Evolutionary conservation across 805 yeast species (phyloP).

Genomic region (Candida maesae): DNA sequence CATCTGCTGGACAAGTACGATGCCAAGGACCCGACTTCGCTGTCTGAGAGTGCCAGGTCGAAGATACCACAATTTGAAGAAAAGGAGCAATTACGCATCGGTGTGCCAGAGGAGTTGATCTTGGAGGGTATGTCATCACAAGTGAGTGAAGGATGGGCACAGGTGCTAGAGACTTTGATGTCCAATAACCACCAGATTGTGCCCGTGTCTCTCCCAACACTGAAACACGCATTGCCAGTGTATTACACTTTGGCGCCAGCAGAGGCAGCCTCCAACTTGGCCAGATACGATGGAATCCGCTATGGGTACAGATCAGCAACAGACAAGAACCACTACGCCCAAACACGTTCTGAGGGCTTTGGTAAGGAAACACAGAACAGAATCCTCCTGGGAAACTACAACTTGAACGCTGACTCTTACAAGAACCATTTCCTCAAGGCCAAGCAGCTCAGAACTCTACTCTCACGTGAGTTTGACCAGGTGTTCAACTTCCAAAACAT

Average conservation of each 20-base stretch:
- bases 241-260: conserved; percentile 89
- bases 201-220: conserved; percentile 67
- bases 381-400: conserved; percentile 81
- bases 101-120: conserved; percentile 67
- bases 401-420: conserved; percentile 68
- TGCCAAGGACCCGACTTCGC: conserved; percentile 73
- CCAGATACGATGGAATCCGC: conserved; percentile 87
- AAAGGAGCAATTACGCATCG: conserved; percentile 45
- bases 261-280: conserved; percentile 89
- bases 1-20: conserved; percentile 57
- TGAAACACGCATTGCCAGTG: conserved; percentile 64
- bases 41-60: conserved; percentile 35
- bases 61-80: conserved; percentile 2
- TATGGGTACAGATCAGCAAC: conserved; percentile 58
- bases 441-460: conserved; percentile 52
- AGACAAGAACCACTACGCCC: conserved; percentile 42
- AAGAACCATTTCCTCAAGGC: conserved; percentile 77
- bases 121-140: conserved; percentile 49
- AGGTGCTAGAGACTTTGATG: conserved; percentile 41
- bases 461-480: conserved; percentile 63
- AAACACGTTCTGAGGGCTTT: conserved; percentile 63
- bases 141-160: conserved; percentile 45
- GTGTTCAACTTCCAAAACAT: conserved; percentile 54
- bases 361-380: conserved; percentile 84
- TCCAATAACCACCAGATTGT: conserved; percentile 42